phyloP scores from a whole-genome alignment of 2,329 filamentous ascomycete genomes.

The Emmonsia crescens region DNA sequence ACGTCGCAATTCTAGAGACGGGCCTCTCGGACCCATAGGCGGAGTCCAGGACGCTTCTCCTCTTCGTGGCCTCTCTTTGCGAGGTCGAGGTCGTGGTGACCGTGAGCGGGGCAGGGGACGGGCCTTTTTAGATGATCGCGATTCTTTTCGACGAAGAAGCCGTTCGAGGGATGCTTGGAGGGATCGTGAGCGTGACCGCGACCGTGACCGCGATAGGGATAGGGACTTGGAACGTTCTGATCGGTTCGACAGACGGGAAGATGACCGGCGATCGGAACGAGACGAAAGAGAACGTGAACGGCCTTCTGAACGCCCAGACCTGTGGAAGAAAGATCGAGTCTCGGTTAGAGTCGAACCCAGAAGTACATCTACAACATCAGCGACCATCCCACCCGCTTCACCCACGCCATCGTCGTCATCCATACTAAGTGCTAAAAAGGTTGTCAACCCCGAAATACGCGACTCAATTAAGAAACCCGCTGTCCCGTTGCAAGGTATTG shows the following conservation, averaged over 20 bases:
- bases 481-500: conserved; percentile 6
- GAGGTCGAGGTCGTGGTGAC: conserved; percentile 34
- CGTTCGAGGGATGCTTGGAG: conserved; percentile 35
- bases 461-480: background rate
- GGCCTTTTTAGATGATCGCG: conserved; percentile 32
- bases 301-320: conserved; percentile 21
- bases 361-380: conserved; percentile 14
- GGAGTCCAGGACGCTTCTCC: conserved; percentile 27
- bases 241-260: conserved; percentile 23
- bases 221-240: conserved; percentile 15
- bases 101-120: conserved; percentile 35
- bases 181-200: conserved; percentile 29
- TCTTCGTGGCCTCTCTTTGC: conserved; percentile 27
- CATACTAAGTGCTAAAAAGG: background rate
- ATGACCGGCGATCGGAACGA: conserved; percentile 21
- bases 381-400: conserved; percentile 6
- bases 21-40: conserved; percentile 28
- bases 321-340: conserved; percentile 32
- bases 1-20: conserved; percentile 36
- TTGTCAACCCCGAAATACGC: conserved; percentile 8
- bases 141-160: conserved; percentile 34
- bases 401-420: conserved; percentile 1
- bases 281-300: conserved; percentile 18
- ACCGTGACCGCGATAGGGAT: conserved; percentile 24
- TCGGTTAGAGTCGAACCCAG: conserved; percentile 17